Base-by-base conservation (phyloP, 148 eudicot genomes). In the Dysphania ambrosioides region DNA sequence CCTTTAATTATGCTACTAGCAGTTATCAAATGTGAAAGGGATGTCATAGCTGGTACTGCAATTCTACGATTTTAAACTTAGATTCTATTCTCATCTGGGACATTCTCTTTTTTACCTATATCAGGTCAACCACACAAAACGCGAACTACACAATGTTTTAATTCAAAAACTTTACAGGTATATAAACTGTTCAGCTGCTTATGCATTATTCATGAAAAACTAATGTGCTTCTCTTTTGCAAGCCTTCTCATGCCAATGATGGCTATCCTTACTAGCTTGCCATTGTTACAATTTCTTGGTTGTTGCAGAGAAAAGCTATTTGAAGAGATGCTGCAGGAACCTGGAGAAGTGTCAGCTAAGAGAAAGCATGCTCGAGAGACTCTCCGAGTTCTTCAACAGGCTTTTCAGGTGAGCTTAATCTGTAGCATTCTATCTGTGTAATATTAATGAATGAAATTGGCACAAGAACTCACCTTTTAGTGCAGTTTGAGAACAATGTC, bases 151-250 rank as follows among this genome's bases (percentile, higher is more conserved):
- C 83, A 84, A 84, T 79, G 85, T 82, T 23, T 71, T 84, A 70
- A 84, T 84, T 70, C 83, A 79, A 70, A 84, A 73, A 44, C 87
- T 84, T 40, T 84, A 84, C 83, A 84, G 87, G 87, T 84, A 67
- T 27, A 68, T 68, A 64, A 26, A 12, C 13, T 9, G 34, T 66
- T 34, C 41, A 38, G 18, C 38, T n/a, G 12, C 11, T 31, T 73
- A 51, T 40, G 74, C 24, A 23, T 51, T 23, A 34, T 19, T 56
- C 49, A 1, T 56, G 40, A 26, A 27, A 69, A 21, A 42, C 13
- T n/a, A 53, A 47, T 65, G 27, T 47, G 23, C 35, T 35, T n/a
- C 31, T 49, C 61, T 65, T 59, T 53, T 75, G 53, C 30, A 8
- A 76, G 30, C 38, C 42, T 72, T 41, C 15, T 55, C 26, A 40